Evolutionary conservation across 164 flowering plant species (phyloP).

Genomic region (Pachysandra terminalis): DNA sequence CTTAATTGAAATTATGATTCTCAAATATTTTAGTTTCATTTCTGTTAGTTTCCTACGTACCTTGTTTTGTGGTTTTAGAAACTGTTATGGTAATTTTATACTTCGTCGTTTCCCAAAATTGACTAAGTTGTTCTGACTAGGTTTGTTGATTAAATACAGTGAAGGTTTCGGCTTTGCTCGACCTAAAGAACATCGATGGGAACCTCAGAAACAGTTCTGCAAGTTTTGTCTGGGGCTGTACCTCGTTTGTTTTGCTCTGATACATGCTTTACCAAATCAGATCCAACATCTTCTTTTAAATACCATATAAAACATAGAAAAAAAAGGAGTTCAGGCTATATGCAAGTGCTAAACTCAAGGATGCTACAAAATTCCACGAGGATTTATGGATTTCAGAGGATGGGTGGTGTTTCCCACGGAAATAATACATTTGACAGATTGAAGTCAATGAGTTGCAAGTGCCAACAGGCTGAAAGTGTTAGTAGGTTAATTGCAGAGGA

Average conservation of each 20-base stretch:
- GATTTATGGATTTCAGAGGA: constrained; percentile 9
- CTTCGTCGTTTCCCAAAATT: too few relatives aligned
- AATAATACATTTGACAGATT: not conserved
- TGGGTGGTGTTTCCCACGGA: constrained; percentile 8
- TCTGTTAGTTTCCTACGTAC: too few relatives aligned
- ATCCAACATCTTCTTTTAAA: constrained; percentile 16
- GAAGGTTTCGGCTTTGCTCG: too few relatives aligned
- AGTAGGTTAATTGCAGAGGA: constrained; percentile 34
- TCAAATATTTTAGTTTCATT: too few relatives aligned
- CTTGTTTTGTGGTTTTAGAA: too few relatives aligned
- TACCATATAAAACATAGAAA: constrained; percentile 11
- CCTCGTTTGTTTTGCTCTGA: constrained; percentile 18
- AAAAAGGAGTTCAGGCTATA: constrained; percentile 5
- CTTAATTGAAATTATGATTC: too few relatives aligned
- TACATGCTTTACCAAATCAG: constrained; percentile 17
- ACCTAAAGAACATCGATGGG: too few relatives aligned
- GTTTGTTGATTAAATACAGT: too few relatives aligned
- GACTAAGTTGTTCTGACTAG: too few relatives aligned
- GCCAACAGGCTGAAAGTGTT: constrained; percentile 38
- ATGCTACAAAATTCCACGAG: constrained; percentile 8
- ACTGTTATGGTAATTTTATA: too few relatives aligned
- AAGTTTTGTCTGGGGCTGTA: constrained; percentile 23
- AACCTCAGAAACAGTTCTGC: too few relatives aligned
- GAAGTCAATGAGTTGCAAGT: constrained; percentile 31
- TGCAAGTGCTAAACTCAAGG: constrained; percentile 14